A percentile compares a stretch with the other conserved stretches of the same genome.
These are phyloP conservation scores for Erucastrum elatum DNA, from an alignment of 345 rosid species.

Conservation along the genomic window DNA sequence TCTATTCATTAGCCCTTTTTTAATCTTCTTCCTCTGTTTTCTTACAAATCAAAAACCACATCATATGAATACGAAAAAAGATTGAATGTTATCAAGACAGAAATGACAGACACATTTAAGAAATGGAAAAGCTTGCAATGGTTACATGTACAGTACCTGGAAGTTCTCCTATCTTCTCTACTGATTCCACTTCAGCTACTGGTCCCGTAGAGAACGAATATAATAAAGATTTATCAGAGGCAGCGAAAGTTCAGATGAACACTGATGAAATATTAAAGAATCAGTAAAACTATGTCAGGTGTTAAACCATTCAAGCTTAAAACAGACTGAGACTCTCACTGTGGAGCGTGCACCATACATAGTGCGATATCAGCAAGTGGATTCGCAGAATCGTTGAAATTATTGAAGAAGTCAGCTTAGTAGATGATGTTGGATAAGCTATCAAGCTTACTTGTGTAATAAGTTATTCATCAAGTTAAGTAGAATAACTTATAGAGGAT, in stretches of 20 bases:
- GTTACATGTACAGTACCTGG: constrained; percentile 45
- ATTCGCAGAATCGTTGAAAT: constrained; percentile 60
- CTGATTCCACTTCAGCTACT: constrained; percentile 38
- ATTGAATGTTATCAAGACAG: constrained; percentile 47
- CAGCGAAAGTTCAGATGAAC: constrained; percentile 41
- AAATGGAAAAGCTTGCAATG: constrained; percentile 78
- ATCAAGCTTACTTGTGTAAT: too few species aligned
- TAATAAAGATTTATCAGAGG: constrained; percentile 33
- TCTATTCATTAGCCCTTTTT: too few species aligned
- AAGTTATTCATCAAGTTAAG: too few species aligned
- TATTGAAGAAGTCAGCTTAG: constrained; percentile 61
- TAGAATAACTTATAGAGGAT: too few species aligned
- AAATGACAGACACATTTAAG: constrained; percentile 49
- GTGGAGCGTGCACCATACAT: constrained; percentile 29
- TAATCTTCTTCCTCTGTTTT: too few species aligned
- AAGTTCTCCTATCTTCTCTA: constrained; percentile 34
- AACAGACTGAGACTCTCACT: constrained; percentile 34
- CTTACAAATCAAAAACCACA: not conserved
- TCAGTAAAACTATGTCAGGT: constrained; percentile 51
- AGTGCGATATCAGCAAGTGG: constrained; percentile 53
- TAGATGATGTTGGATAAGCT: too few species aligned
- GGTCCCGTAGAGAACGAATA: constrained; percentile 41
- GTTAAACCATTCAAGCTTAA: constrained; percentile 30
- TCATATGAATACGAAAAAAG: constrained; percentile 59
- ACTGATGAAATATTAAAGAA: constrained; percentile 58